phyloP scores from a whole-genome alignment of 2,329 filamentous ascomycete genomes.

The Arthroderma sp. region DNA sequence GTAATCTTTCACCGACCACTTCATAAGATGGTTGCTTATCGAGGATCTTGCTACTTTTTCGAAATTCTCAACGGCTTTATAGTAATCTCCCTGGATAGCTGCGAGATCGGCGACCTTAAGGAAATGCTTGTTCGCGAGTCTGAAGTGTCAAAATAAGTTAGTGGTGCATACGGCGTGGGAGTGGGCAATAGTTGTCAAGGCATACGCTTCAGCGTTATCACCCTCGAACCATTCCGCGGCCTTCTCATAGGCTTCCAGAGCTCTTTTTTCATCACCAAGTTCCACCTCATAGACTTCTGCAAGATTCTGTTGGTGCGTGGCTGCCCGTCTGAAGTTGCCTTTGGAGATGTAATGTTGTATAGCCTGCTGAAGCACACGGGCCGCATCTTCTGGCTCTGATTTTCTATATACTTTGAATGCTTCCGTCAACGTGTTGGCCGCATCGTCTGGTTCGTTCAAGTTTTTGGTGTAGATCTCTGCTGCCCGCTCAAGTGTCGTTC shows the following conservation, averaged over 20 bases:
- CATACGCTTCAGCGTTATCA: constrained; percentile 71
- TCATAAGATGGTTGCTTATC: constrained; percentile 83
- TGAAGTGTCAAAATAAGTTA: constrained; percentile 21
- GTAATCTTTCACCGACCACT: constrained; percentile 90
- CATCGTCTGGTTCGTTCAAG: constrained; percentile 83
- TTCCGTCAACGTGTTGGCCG: constrained; percentile 74
- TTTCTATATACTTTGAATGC: constrained; percentile 93
- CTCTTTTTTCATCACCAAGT: constrained; percentile 61
- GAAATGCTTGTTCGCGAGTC: constrained; percentile 83
- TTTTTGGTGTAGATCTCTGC: constrained; percentile 68
- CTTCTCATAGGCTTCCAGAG: constrained; percentile 70
- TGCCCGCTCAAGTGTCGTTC: constrained; percentile 72
- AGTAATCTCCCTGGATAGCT: constrained; percentile 71
- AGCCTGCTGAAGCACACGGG: constrained; percentile 62
- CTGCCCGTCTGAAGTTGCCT: constrained; percentile 82
- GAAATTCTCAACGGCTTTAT: constrained; percentile 66
- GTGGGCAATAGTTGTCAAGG: constrained; percentile 11
- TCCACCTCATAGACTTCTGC: constrained; percentile 78
- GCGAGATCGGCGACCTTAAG: constrained; percentile 83
- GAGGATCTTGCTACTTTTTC: constrained; percentile 69
- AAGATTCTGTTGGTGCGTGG: constrained; percentile 77
- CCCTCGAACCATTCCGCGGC: constrained; percentile 82
- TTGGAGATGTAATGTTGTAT: constrained; percentile 78
- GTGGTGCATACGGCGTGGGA: background rate
- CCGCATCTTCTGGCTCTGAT: constrained; percentile 69